Evolutionary conservation across 1,284 basidiomycete genomes (phyloP).

Genomic region (Wallemia mellicola): DNA sequence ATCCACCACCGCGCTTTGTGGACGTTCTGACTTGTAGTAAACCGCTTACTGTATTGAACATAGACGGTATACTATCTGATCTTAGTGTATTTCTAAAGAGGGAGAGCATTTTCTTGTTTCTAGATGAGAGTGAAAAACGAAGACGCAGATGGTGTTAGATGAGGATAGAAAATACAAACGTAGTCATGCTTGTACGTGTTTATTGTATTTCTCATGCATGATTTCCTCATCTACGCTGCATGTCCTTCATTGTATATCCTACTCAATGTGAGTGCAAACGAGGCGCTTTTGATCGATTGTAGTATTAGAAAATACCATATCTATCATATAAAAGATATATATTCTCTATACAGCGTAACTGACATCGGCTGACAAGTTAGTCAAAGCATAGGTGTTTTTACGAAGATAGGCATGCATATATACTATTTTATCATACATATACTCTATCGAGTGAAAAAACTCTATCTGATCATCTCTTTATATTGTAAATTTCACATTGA

Average conservation of each 20-base stretch:
- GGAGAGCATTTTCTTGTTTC: background rate
- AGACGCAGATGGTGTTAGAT: background rate
- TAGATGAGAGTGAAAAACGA: background rate
- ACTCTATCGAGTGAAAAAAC: background rate
- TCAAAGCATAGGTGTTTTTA: too few species aligned
- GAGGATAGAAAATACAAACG: background rate
- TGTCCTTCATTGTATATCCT: too few species aligned
- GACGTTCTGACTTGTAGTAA: slow-evolving; percentile 53
- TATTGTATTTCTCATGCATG: too few species aligned
- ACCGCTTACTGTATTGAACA: slow-evolving; percentile 3
- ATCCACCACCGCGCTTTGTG: slow-evolving; percentile 78
- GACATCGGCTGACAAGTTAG: too few species aligned
- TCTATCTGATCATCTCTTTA: background rate
- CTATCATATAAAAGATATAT: too few species aligned
- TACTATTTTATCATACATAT: background rate
- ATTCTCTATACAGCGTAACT: too few species aligned
- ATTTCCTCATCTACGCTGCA: too few species aligned
- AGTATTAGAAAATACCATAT: too few species aligned
- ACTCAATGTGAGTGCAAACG: too few species aligned
- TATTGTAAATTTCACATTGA: too few species aligned
- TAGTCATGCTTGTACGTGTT: background rate
- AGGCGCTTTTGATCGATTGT: too few species aligned
- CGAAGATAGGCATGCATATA: too few species aligned
- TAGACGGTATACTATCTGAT: background rate
- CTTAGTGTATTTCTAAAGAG: background rate